Percentiles rank a stretch among this genome's conserved stretches.
Evolutionary conservation across 176 grass and related monocot genomes (phyloP).

Genomic region (Puya raimondii): DNA sequence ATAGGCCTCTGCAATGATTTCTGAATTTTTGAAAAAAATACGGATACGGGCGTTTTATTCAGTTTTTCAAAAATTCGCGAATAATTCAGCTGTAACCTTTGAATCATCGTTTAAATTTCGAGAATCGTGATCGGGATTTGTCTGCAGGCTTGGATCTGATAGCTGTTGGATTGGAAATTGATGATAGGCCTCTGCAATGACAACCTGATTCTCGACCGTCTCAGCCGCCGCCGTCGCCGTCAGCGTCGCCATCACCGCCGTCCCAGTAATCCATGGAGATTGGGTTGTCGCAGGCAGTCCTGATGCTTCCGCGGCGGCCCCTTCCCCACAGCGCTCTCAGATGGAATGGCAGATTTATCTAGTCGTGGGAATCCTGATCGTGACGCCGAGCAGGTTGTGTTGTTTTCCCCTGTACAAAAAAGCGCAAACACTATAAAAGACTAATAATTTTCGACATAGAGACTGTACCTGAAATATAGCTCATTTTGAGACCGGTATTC

Average conservation of each 20-base stretch:
- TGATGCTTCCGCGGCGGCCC: slow-evolving; percentile 21
- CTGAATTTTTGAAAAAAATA: no score
- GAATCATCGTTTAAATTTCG: no score
- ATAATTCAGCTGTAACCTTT: no score
- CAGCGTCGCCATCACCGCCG: not conserved
- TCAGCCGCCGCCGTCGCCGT: not conserved
- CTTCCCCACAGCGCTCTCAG: slow-evolving; percentile 25
- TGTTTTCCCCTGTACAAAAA: not conserved
- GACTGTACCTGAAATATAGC: not conserved
- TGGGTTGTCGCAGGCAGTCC: slow-evolving; percentile 1
- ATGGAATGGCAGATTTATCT: slow-evolving; percentile 56
- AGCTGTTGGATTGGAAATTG: slow-evolving; percentile 13
- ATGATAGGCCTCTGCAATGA: slow-evolving; percentile 30
- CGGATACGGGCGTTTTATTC: no score
- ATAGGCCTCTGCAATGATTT: no score
- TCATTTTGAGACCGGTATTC: not conserved
- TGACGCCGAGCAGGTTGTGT: slow-evolving; percentile 34
- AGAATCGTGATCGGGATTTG: not conserved
- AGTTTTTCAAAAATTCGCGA: no score
- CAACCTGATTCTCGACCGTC: slow-evolving; percentile 8
- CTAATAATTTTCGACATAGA: not conserved
- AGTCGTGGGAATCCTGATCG: slow-evolving; percentile 39
- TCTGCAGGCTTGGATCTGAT: not conserved
- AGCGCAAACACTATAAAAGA: no score
- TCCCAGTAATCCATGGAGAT: slow-evolving; percentile 33